Evolutionary conservation across 176 grass and related monocot species (phyloP), one percentile per base, ranked within the genome.

Genomic region (Aechmea fasciata): DNA sequence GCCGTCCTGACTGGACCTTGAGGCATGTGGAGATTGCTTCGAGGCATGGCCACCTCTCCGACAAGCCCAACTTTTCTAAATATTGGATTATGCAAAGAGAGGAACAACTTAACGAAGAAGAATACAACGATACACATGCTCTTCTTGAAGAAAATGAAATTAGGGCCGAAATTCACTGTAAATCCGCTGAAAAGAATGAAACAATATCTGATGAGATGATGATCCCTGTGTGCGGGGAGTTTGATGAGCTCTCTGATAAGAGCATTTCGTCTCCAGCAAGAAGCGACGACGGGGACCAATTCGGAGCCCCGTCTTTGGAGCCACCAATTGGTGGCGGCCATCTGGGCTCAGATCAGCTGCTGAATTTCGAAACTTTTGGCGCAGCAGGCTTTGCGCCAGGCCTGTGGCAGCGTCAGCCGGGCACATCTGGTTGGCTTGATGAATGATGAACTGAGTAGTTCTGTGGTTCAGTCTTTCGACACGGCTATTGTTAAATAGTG

Each of bases 1-100:
- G 93, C 49, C 89, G 86, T 55, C 63, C 71, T 55, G 93, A 97
- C 71, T 97, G 84, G 90, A 80, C 86, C 51, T 52, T 13, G 74
- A 85, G 64, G 69, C 93, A 97, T 67, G 77, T 47, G 23, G 76
- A 83, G 54, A 90, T 97, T 52, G 89, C 93, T 63, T 80, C 54
- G 69, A 75, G 75, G 75, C 74, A 72, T 65, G 63, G 84, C 72
- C 93, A 92, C 71, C 63, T 74, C 49, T 70, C 54, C 25, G 52
- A 29, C 18, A 66, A 73, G 55, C 71, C 69, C 64, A 49, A 62
- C 26, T 49, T 15, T 55, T 59, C 53, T 59, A 53, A 19, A 67
- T 80, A 71, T 47, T 7, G 57, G 6, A 78, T 71, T 48, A 75
- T 11, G 51, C 14, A 11, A 9, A 41, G 2, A 65, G 25, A 71